Base-by-base conservation (phyloP, 78 protist genomes). In the Pirum gemmata region DNA sequence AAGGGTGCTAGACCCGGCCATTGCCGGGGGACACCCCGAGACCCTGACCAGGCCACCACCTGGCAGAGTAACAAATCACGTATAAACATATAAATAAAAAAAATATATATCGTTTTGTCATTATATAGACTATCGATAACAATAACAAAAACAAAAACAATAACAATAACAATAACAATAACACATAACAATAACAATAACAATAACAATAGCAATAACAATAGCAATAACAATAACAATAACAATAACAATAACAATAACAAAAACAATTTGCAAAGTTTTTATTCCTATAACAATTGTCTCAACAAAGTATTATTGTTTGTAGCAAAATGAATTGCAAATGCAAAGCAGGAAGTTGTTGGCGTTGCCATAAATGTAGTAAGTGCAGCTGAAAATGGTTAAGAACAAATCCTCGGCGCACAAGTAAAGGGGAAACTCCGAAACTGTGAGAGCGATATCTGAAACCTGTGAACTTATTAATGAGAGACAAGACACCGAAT, bases 341-440 rank as follows among this genome's bases (percentile, higher is more conserved):
- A n/a, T n/a, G n/a, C n/a, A n/a, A n/a, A n/a, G n/a, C n/a, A n/a
- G n/a, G n/a, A n/a, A n/a, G n/a, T n/a, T n/a, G n/a, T n/a, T n/a
- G n/a, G n/a, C n/a, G n/a, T n/a, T n/a, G n/a, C n/a, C n/a, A n/a
- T n/a, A n/a, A n/a, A n/a, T n/a, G n/a, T n/a, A n/a, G n/a, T n/a
- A n/a, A n/a, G n/a, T n/a, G n/a, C n/a, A n/a, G n/a, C n/a, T n/a
- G n/a, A n/a, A n/a, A n/a, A n/a, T n/a, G n/a, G n/a, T n/a, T n/a
- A n/a, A n/a, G n/a, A n/a, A n/a, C n/a, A n/a, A n/a, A 93, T 67
- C 74, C 74, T 67, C 74, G 74, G 74, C 27, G 74, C 74, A 27
- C 27, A n/a, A 67, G 27, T 67, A n/a, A 27, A n/a, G 74, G 27
- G 27, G 74, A 27, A 27, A n/a, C 74, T 67, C 27, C 27, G 74